A percentile compares a stretch with the other conserved stretches of the same genome.
phyloP scores from a whole-genome alignment of 768 basidiomycete genomes.

The Termitomyces sp. region DNA sequence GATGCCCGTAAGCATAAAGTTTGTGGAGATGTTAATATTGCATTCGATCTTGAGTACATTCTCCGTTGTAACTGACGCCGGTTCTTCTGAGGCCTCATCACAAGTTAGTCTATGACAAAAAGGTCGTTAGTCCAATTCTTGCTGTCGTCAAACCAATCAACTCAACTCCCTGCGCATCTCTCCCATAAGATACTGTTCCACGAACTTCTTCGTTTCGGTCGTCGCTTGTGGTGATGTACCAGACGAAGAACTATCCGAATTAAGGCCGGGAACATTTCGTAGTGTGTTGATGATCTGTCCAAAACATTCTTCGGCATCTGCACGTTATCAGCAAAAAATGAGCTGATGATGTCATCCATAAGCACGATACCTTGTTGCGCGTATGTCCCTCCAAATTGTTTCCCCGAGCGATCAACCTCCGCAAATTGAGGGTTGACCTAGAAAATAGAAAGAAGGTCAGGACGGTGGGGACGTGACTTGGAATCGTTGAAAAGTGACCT shows the following conservation, averaged over 20 bases:
- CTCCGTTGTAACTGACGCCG: conserved; percentile 60
- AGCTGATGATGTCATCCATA: conserved; percentile 24
- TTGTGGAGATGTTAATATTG: conserved; percentile 84
- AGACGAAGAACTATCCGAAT: conserved; percentile 16
- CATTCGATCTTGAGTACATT: conserved; percentile 88
- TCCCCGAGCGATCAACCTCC: conserved; percentile 54
- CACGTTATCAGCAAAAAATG: background rate
- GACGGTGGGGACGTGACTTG: too few relatives aligned
- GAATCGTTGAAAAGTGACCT: conserved; percentile 26
- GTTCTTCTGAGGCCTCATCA: conserved; percentile 81
- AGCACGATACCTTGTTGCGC: conserved; percentile 70
- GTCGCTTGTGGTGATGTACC: conserved; percentile 21
- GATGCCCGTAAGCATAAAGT: conserved; percentile 87
- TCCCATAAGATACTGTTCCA: conserved; percentile 81
- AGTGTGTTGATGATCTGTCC: conserved; percentile 70
- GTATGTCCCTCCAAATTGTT: conserved; percentile 42
- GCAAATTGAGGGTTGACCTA: conserved; percentile 88
- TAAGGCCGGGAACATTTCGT: conserved; percentile 61
- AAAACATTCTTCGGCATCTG: conserved; percentile 92
- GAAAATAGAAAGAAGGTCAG: background rate
- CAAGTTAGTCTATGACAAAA: conserved; percentile 62
- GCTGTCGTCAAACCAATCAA: background rate
- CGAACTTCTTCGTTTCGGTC: conserved; percentile 53
- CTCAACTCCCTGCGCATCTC: conserved; percentile 68
- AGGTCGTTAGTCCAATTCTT: background rate